Percentiles rank a stretch among this genome's conserved stretches.
phyloP scores from a whole-genome alignment of 176 grass and related monocot genomes.

The Puccinellia tenuiflora region DNA sequence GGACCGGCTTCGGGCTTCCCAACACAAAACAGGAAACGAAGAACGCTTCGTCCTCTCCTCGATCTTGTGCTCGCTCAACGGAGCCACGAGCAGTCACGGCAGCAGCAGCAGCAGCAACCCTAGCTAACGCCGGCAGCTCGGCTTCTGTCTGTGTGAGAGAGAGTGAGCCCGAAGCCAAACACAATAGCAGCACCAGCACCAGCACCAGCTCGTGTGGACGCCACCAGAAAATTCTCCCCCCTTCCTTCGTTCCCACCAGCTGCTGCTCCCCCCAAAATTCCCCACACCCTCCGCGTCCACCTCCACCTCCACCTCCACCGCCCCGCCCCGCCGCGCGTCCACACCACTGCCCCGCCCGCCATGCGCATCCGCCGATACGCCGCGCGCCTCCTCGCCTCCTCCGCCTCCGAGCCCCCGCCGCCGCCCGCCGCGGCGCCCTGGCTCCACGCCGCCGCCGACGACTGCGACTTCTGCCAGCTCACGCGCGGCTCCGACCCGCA shows the following conservation, averaged over 20 bases:
- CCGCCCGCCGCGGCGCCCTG: slow-evolving; percentile 29
- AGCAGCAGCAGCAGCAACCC: too few species aligned
- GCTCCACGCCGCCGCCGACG: slow-evolving; percentile 36
- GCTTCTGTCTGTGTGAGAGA: too few species aligned
- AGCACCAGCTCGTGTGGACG: not conserved
- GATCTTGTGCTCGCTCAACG: too few species aligned
- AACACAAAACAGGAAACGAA: too few species aligned
- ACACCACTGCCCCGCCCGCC: not conserved
- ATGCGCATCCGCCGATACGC: slow-evolving; percentile 66
- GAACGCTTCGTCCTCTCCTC: too few species aligned
- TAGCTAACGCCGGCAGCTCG: too few species aligned
- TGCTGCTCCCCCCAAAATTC: slow-evolving; percentile 32
- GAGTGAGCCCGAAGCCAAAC: too few species aligned
- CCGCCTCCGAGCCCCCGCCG: not conserved
- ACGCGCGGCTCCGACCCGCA: slow-evolving; percentile 13
- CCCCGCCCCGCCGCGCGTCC: not conserved
- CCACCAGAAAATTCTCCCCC: slow-evolving; percentile 25
- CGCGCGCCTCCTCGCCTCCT: slow-evolving; percentile 43
- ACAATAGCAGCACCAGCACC: not conserved
- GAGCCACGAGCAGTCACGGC: too few species aligned
- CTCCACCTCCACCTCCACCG: too few species aligned
- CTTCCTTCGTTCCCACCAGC: not conserved
- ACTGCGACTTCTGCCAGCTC: slow-evolving; percentile 48
- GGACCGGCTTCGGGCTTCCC: too few species aligned
- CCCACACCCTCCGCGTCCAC: slow-evolving; percentile 2